These are phyloP conservation scores for Pleodorina starrii DNA, from an alignment of 139 green algal genomes.

Conservation along the genomic window DNA sequence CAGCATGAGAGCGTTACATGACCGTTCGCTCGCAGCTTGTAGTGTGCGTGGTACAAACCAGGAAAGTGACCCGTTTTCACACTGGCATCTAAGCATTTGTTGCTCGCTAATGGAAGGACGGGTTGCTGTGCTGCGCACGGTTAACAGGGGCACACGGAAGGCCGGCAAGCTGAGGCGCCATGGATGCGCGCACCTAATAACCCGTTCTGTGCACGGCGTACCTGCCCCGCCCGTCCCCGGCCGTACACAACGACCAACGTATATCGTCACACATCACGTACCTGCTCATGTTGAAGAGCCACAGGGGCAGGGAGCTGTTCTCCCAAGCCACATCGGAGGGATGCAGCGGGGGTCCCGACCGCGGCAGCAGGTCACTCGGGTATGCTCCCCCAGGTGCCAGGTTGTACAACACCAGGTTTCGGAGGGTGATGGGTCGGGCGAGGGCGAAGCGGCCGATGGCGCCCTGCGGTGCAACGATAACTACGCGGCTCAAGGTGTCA, in stretches of 20 bases:
- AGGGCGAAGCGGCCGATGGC: neutral
- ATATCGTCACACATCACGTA: neutral
- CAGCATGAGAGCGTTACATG: too few species aligned
- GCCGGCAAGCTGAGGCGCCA: too few species aligned
- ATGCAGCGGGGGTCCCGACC: neutral
- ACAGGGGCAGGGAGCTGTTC: slow-evolving; percentile 27
- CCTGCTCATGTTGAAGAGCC: neutral
- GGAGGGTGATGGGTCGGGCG: neutral
- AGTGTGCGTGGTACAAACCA: too few species aligned
- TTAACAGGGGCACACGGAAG: too few species aligned
- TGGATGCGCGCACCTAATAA: neutral
- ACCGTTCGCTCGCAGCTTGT: too few species aligned
- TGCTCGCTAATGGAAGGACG: too few species aligned
- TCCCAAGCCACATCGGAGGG: neutral
- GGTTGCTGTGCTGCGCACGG: too few species aligned
- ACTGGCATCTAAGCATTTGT: too few species aligned
- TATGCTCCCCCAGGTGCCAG: slow-evolving; percentile 3
- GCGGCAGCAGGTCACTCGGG: neutral
- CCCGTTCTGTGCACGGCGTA: neutral
- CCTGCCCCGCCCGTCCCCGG: too few species aligned
- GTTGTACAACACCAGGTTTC: slow-evolving; percentile 35
- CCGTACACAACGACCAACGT: too few species aligned
- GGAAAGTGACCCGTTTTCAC: too few species aligned
- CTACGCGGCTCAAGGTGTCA: too few species aligned
- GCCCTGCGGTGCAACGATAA: neutral